These are phyloP conservation scores for Pythium plurisporium DNA, from an alignment of 352 stramenopile species.

Conservation along the genomic window DNA sequence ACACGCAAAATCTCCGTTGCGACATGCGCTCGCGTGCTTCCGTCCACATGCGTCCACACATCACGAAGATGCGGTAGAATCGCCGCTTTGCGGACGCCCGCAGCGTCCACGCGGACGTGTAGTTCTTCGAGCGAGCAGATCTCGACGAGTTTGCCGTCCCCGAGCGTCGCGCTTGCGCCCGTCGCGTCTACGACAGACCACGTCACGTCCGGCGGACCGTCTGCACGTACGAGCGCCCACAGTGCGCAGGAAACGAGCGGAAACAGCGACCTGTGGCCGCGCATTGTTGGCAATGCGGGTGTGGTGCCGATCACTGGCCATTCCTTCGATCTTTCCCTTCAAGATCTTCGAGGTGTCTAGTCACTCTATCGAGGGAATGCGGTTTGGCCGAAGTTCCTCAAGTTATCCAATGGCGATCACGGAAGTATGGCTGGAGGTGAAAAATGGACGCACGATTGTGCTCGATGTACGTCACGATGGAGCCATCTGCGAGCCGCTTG, in stretches of 20 bases:
- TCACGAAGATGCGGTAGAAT: not conserved
- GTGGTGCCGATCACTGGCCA: not conserved
- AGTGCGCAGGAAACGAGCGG: not conserved
- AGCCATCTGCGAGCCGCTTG: not conserved
- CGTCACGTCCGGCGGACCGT: not conserved
- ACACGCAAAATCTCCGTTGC: slow-evolving; percentile 6
- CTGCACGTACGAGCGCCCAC: not conserved
- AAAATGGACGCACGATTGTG: slow-evolving; percentile 29
- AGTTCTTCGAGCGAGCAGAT: slow-evolving; percentile 18
- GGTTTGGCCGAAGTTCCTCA: too few relatives aligned
- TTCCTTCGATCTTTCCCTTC: slow-evolving; percentile 23
- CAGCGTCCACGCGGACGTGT: slow-evolving; percentile 3
- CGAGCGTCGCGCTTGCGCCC: not conserved
- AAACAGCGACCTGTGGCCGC: not conserved
- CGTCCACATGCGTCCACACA: not conserved
- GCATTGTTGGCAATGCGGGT: not conserved
- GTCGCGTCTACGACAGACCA: slow-evolving; percentile 16
- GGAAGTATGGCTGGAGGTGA: slow-evolving; percentile 31
- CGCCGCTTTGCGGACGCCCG: not conserved
- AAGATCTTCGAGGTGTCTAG: slow-evolving; percentile 17
- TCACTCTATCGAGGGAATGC: slow-evolving; percentile 13
- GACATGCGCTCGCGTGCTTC: not conserved
- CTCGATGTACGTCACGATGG: slow-evolving; percentile 15
- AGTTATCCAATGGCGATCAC: slow-evolving; percentile 18
- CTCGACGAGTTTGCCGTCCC: not conserved